A percentile compares a stretch with the other conserved stretches of the same genome.
Conservation (phyloP, 345 rosid genomes). For the Barbarea vulgaris region DNA sequence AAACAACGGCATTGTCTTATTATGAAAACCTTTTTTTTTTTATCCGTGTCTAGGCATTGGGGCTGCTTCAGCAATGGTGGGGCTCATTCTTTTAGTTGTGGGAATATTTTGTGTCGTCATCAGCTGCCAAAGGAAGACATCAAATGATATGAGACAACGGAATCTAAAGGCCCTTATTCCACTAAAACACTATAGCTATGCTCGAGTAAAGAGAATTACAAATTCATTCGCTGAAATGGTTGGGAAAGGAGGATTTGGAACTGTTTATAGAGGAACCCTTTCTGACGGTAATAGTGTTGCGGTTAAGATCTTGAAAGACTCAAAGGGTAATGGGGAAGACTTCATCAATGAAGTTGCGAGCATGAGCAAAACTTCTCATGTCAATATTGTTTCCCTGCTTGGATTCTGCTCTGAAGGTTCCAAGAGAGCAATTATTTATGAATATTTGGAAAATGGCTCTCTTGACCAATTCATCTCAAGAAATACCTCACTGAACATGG, state of each 20-base stretch:
- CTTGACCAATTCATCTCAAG: slow-evolving; percentile 38
- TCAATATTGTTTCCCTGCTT: slow-evolving; percentile 46
- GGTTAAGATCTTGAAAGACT: slow-evolving; percentile 17
- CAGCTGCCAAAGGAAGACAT: background rate
- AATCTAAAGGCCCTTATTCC: background rate
- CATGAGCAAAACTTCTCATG: slow-evolving; percentile 47
- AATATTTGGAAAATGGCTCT: slow-evolving; percentile 22
- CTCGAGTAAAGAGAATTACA: background rate
- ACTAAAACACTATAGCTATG: background rate
- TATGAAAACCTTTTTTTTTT: too few species aligned
- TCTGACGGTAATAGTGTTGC: background rate
- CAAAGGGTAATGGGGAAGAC: slow-evolving; percentile 41
- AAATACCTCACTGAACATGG: background rate
- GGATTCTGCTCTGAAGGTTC: slow-evolving; percentile 49
- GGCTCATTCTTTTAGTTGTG: too few species aligned
- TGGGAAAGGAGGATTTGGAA: background rate
- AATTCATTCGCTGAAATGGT: background rate
- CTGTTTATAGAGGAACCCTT: background rate
- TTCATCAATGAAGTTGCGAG: slow-evolving; percentile 45
- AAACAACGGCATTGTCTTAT: background rate
- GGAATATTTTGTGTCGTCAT: too few species aligned
- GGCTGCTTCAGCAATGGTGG: too few species aligned
- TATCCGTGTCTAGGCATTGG: too few species aligned
- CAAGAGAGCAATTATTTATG: slow-evolving; percentile 36
- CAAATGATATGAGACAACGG: background rate